Percentiles rank a stretch among this genome's conserved stretches.
Conservation (phyloP, 192 early-diverging fungal genomes). For the Linnemannia schmuckeri region DNA sequence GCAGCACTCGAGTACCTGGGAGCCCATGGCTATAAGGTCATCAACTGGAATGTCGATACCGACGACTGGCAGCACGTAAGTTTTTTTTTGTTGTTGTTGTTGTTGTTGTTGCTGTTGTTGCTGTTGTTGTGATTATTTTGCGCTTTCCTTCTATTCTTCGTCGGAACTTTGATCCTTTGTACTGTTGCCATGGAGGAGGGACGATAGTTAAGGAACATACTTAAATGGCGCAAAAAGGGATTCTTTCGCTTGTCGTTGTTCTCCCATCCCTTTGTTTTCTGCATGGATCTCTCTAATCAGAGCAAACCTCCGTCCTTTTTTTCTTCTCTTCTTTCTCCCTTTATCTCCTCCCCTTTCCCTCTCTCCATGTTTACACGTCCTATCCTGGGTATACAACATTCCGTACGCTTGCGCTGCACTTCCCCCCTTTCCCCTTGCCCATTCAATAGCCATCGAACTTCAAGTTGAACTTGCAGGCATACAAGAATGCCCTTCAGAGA, state of each 20-base stretch:
- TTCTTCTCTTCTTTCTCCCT: background rate
- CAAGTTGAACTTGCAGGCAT: conserved; percentile 1
- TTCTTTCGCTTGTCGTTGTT: background rate
- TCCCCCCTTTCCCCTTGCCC: background rate
- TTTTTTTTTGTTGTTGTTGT: background rate
- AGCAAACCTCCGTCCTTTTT: background rate
- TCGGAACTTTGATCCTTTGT: no score
- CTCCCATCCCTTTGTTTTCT: background rate
- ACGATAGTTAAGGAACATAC: background rate
- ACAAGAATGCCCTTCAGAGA: conserved; percentile 10
- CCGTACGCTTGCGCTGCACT: background rate
- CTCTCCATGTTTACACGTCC: background rate
- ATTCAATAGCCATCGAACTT: conserved; percentile 8
- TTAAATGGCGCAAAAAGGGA: no score
- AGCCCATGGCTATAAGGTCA: conserved; percentile 44
- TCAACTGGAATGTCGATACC: conserved; percentile 62
- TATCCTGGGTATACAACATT: background rate
- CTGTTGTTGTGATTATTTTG: background rate
- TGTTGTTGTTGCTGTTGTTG: background rate
- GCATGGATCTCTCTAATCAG: background rate
- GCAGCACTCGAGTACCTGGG: conserved; percentile 26
- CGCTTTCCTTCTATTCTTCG: background rate
- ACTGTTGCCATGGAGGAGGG: background rate
- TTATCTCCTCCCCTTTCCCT: background rate
- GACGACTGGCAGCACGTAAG: conserved; percentile 49